Evolutionary conservation across 768 basidiomycete genomes (phyloP), one percentile per base, ranked within the genome.

Genomic region (Mrakia blollopis): DNA sequence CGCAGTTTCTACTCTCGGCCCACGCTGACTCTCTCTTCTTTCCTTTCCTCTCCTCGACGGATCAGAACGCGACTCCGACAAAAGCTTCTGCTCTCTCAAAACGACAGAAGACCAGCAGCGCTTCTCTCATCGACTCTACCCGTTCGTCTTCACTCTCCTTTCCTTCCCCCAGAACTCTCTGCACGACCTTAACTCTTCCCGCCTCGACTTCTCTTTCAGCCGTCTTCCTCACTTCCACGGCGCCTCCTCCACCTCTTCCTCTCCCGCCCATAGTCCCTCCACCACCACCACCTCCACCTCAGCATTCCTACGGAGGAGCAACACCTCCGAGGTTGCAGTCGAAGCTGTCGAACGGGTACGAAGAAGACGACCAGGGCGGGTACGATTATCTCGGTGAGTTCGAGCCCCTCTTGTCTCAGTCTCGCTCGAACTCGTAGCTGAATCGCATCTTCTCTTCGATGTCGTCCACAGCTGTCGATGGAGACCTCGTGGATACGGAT

Each of bases 1-100:
- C 3, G 3, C 2, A 28, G 2, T 8, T 65, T 16, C 9, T 25
- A 5, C 25, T 13, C 65, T 41, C 1, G 2, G 2, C 37, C 37
- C 0, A 23, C 8, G 1, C 57, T 57, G 25, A 57, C 57, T 25
- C 18, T 23, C 14, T 16, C 63, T 67, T 16, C 41, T 4, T 35
- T 37, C 37, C 63, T 67, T 8, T 7, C 37, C 25, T 41, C 25
- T 41, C 25, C 10, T 50, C 47, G 3, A 21, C 18, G 5, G 16
- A 18, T 4, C 37, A 68, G 65, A 68, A 35, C 35, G 65, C 7
- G 7, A 68, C 65, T 23, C 65, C 65, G 2, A 68, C 65, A 9
- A 68, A 68, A 68, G 65, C 65, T 18, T 68, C 65, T 39, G 35
- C 65, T 3, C 65, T 68, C 23, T 39, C 65, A 4, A 68, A 68